Evolutionary conservation across 2,329 filamentous ascomycete species (phyloP).

Genomic region (Cadophora sp.): DNA sequence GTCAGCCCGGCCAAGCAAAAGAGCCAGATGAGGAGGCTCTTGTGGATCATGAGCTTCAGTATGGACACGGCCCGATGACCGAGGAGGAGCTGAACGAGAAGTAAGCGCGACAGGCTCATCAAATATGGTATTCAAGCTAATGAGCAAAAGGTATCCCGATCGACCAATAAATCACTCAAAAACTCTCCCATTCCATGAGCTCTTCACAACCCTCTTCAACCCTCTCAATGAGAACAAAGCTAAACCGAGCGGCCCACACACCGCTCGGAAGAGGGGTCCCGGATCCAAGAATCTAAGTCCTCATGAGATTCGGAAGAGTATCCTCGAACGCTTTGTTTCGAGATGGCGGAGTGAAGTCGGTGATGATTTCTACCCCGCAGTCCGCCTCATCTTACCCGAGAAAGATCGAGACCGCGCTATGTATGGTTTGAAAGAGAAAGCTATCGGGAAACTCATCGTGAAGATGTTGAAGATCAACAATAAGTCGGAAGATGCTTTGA

Average conservation of each 20-base stretch:
- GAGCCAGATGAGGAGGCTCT: constrained; percentile 38
- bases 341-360: constrained; percentile 90
- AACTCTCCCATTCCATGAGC: constrained; percentile 82
- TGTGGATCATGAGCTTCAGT: constrained; percentile 56
- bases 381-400: constrained; percentile 89
- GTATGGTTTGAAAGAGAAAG: constrained; percentile 93
- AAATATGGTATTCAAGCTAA: constrained; percentile 10
- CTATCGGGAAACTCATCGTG: constrained; percentile 88
- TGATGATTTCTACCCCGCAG: constrained; percentile 89
- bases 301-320: constrained; percentile 78
- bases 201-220: constrained; percentile 82
- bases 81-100: constrained; percentile 38
- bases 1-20: constrained; percentile 18
- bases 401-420: constrained; percentile 92
- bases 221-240: constrained; percentile 75
- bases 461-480: constrained; percentile 92
- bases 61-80: constrained; percentile 51
- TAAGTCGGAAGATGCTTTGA: constrained; percentile 87
- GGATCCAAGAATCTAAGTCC: constrained; percentile 66
- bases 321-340: constrained; percentile 86
- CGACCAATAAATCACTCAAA: constrained; percentile 80
- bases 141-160: constrained; percentile 71
- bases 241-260: constrained; percentile 56
- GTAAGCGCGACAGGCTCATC: constrained; percentile 27
- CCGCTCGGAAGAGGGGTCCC: constrained; percentile 65